These are phyloP conservation scores for Capronia epimyces DNA, from an alignment of 2,329 filamentous ascomycete genomes.

Conservation along the genomic window DNA sequence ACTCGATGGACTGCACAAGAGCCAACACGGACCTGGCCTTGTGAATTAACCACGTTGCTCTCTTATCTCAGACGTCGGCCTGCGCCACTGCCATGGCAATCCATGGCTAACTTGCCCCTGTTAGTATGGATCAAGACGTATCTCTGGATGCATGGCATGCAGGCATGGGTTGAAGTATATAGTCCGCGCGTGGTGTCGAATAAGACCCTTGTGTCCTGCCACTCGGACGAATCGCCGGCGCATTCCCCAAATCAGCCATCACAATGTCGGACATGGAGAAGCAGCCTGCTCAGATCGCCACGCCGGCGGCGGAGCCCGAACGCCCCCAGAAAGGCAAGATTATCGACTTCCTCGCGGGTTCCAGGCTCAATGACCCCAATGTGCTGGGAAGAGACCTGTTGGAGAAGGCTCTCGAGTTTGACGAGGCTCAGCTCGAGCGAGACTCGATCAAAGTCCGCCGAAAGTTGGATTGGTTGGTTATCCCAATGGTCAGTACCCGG, in stretches of 20 bases:
- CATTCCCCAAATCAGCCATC: neutral
- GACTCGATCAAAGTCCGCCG: conserved; percentile 33
- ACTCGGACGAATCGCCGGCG: neutral
- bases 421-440: conserved; percentile 34
- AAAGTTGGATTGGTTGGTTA: conserved; percentile 37
- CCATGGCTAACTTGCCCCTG: no score
- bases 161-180: neutral
- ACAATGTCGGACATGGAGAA: conserved; percentile 1
- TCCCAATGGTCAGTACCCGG: conserved; percentile 34
- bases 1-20: no score
- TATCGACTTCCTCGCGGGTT: neutral
- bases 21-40: no score
- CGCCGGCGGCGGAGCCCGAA: neutral
- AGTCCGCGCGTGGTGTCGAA: neutral
- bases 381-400: conserved; percentile 28
- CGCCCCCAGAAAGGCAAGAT: neutral
- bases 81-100: no score
- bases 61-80: no score
- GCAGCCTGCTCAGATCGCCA: neutral
- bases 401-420: conserved; percentile 35
- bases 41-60: no score
- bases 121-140: no score
- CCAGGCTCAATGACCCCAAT: conserved; percentile 25
- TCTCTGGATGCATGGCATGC: no score
- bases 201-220: neutral